Evolutionary conservation across 306 rosid species (phyloP).

Genomic region (Lathyrus aphaca): DNA sequence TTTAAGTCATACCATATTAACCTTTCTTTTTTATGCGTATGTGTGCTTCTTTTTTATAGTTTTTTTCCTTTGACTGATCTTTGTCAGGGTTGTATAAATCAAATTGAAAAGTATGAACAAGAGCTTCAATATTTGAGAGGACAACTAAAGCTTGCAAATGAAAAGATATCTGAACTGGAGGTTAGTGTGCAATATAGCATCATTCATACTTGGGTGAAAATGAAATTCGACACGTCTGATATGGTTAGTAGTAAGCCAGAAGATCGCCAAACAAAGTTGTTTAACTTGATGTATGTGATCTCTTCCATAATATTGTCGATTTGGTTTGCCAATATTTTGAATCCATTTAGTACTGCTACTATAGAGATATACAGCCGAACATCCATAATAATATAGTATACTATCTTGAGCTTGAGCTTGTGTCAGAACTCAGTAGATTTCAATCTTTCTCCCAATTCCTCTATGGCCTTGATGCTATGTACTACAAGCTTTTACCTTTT

Average conservation of each 20-base stretch:
- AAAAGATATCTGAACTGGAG: constrained; percentile 76
- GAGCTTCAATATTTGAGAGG: constrained; percentile 66
- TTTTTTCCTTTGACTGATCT: constrained; percentile 39
- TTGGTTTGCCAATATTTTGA: constrained; percentile 31
- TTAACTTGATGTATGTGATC: constrained; percentile 9
- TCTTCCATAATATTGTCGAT: constrained; percentile 17
- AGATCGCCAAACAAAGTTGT: constrained; percentile 9
- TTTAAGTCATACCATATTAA: constrained; percentile 7
- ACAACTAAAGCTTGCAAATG: constrained; percentile 63
- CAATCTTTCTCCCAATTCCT: too few relatives aligned
- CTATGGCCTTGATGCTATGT: too few relatives aligned
- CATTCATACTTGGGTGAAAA: constrained; percentile 30
- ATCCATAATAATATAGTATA: too few relatives aligned
- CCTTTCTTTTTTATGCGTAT: constrained; percentile 1
- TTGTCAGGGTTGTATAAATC: constrained; percentile 55
- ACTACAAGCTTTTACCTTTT: constrained; percentile 19
- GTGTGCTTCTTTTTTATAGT: constrained; percentile 3
- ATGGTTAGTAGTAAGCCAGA: not conserved
- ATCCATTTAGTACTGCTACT: constrained; percentile 22
- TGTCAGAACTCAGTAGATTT: too few relatives aligned
- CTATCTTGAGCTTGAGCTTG: too few relatives aligned
- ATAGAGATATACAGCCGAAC: not conserved
- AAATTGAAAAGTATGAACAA: constrained; percentile 47
- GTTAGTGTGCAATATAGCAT: constrained; percentile 46
- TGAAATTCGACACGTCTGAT: constrained; percentile 2